Conservation (phyloP, 1,139 yeast genomes). For the Geotrichum siamense region DNA sequence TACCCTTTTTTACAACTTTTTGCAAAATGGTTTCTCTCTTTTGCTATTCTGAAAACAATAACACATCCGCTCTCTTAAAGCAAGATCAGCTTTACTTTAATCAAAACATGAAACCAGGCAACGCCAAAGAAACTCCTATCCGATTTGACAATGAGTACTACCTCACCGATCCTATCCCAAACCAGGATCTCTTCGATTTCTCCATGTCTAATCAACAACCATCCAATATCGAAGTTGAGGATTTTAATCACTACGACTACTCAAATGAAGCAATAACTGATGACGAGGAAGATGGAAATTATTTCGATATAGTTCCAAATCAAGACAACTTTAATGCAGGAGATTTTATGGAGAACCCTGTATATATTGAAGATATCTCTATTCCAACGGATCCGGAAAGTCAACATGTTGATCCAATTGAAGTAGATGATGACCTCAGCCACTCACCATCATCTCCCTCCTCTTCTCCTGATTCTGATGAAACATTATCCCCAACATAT, state of each 20-base stretch:
- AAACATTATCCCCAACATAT: neutral
- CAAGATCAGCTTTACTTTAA: no score
- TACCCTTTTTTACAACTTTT: no score
- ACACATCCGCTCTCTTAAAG: no score
- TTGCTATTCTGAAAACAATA: no score
- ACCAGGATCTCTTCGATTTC: neutral
- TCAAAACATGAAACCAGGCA: neutral
- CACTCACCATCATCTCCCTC: neutral
- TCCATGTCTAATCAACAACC: neutral
- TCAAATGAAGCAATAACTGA: neutral
- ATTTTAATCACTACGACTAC: neutral
- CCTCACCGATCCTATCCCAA: neutral
- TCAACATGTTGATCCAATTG: neutral
- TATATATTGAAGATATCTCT: neutral
- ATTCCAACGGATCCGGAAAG: neutral
- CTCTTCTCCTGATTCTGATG: neutral
- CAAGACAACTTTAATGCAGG: neutral
- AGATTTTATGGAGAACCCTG: neutral
- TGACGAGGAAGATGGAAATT: neutral
- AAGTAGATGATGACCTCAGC: neutral
- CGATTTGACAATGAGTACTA: constrained; percentile 2
- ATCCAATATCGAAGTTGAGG: neutral
- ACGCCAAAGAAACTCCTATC: neutral
- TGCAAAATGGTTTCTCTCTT: no score
- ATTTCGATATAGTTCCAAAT: neutral